Evolutionary conservation across 495 filamentous ascomycete genomes (phyloP).

Genomic region (Saxophila tyrrhenica): DNA sequence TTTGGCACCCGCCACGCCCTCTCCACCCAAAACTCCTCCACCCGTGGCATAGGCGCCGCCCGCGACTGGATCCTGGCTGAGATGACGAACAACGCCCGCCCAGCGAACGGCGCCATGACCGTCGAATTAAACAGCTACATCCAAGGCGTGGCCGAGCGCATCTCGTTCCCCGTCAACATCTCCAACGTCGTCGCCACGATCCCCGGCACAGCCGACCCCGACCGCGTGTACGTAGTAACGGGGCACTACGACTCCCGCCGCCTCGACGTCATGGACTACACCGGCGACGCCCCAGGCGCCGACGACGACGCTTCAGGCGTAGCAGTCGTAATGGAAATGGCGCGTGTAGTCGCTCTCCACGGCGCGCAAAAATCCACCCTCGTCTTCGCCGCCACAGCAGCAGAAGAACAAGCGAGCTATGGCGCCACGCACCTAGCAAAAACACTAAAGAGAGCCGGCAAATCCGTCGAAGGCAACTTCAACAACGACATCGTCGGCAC

Average conservation of each 20-base stretch:
- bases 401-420: constrained; percentile 43
- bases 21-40: constrained; percentile 35
- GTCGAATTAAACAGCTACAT: constrained; percentile 37
- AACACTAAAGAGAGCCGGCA: constrained; percentile 33
- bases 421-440: constrained; percentile 38
- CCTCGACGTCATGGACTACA: constrained; percentile 38
- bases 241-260: constrained; percentile 44
- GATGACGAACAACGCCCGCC: constrained; percentile 30
- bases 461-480: constrained; percentile 41
- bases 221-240: constrained; percentile 39
- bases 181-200: constrained; percentile 42
- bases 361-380: constrained; percentile 36
- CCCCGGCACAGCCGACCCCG: constrained; percentile 35
- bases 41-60: constrained; percentile 42
- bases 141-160: constrained; percentile 33
- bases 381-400: constrained; percentile 41
- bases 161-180: constrained; percentile 36
- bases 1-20: constrained; percentile 45
- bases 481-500: constrained; percentile 45
- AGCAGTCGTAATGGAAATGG: constrained; percentile 38
- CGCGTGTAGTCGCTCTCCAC: constrained; percentile 34
- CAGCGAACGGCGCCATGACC: constrained; percentile 31
- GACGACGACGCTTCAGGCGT: constrained; percentile 40
- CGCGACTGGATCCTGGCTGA: constrained; percentile 41
- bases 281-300: constrained; percentile 41